phyloP scores from a whole-genome alignment of 2,329 filamentous ascomycete species.

The Aspergillus fischeri region DNA sequence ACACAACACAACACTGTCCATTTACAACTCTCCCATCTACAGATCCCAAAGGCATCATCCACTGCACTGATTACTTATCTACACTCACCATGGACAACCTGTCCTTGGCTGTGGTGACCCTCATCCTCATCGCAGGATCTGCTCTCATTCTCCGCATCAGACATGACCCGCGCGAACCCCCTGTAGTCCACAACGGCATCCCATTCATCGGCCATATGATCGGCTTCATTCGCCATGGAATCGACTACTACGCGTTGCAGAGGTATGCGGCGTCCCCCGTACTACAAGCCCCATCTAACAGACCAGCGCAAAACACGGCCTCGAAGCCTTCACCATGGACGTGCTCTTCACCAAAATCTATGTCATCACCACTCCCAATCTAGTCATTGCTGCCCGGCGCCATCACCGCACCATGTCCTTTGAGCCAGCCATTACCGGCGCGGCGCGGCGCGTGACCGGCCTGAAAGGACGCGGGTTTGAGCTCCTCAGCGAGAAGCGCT shows the following conservation, averaged over 20 bases:
- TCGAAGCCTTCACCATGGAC: slow-evolving; percentile 21
- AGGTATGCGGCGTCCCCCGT: slow-evolving; percentile 8
- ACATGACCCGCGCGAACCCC: slow-evolving; percentile 25
- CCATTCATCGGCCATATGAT: slow-evolving; percentile 27
- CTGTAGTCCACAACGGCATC: slow-evolving; percentile 14
- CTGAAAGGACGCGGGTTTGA: slow-evolving; percentile 16
- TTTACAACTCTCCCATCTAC: neutral
- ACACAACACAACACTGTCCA: neutral
- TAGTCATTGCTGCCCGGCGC: slow-evolving; percentile 22
- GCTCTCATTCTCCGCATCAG: neutral
- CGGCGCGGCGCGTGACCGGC: slow-evolving; percentile 15
- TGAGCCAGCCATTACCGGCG: slow-evolving; percentile 18
- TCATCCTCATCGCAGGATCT: neutral
- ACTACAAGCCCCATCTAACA: neutral
- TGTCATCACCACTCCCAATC: slow-evolving; percentile 20
- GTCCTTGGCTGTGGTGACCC: neutral
- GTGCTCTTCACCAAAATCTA: slow-evolving; percentile 25
- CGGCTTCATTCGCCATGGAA: slow-evolving; percentile 19
- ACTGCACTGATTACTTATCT: neutral
- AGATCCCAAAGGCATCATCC: neutral
- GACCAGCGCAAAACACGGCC: slow-evolving; percentile 10
- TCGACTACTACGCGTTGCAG: slow-evolving; percentile 18
- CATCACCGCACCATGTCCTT: slow-evolving; percentile 20
- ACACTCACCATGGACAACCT: neutral
- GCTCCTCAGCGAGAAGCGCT: slow-evolving; percentile 14